Evolutionary conservation across 2,329 filamentous ascomycete species (phyloP), one percentile per base, ranked within the genome.

Genomic region (Xylaria hypoxylon): DNA sequence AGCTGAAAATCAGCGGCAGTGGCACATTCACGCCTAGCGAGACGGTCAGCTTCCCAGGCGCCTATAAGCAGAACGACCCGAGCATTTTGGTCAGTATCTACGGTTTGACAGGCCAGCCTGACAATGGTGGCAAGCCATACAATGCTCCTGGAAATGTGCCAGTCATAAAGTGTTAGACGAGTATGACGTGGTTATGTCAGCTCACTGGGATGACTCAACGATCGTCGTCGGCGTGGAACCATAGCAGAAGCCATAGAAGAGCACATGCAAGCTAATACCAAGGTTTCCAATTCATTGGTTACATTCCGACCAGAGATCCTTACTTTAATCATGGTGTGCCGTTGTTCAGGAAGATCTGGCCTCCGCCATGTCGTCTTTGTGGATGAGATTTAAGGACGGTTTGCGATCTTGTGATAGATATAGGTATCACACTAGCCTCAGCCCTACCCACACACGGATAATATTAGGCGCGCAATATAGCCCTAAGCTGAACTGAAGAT

Each of bases 81-180:
- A 80, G 80, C 50, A 84, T 85, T 70, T 68, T 78, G 40, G 75
- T 81, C 76, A 84, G 81, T 73, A 84, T 85, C 72, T 84, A 85
- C 68, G 82, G 82, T 35, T 55, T 72, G 6, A 74, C 69, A 1
- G 81, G 81, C 11, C 70, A 77, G 71, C 79, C 82, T 3, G 81
- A 83, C 73, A 83, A 80, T 42, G 76, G 70, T 47, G 80, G 80
- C 45, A 78, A 80, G 76, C 48, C 78, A 1, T 84, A 83, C 68
- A 77, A 65, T 5, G 75, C 79, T 0, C 80, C 81, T 2, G 81
- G 81, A 3, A 76, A 76, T 26, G 72, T 71, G 22, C 66, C 74
- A 3, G 73, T 76, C 2, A 74, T 75, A 26, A 59, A 71, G 63
- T 76, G 75, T 55, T 76, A 70, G 60, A 53, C 24, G 35, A 10